A percentile compares a stretch with the other conserved stretches of the same genome.
Conservation (phyloP, 495 filamentous ascomycete genomes). For the Alectoria sarmentosa region DNA sequence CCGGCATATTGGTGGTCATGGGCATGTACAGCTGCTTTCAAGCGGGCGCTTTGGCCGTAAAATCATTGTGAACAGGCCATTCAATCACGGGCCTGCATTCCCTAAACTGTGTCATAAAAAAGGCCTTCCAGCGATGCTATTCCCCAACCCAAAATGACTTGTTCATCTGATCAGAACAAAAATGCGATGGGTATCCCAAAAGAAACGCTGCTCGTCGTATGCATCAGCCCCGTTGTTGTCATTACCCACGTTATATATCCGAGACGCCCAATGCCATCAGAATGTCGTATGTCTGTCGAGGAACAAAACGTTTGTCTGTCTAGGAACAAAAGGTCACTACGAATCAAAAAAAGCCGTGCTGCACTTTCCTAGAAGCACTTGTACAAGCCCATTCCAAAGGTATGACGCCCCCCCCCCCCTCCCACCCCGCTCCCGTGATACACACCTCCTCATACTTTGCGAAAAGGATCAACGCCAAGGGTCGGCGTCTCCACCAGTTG, state of each 20-base stretch:
- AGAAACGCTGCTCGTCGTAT: background rate
- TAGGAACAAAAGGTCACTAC: background rate
- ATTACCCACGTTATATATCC: background rate
- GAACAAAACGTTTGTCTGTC: no score
- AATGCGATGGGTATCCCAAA: background rate
- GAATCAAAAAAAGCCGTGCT: background rate
- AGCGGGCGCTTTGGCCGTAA: background rate
- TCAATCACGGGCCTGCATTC: background rate
- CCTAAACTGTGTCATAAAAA: background rate
- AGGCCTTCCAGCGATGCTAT: background rate
- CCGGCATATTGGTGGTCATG: background rate
- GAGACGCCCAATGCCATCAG: background rate
- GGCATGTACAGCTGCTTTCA: background rate
- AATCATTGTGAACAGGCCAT: background rate
- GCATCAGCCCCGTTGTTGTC: background rate
- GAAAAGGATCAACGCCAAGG: conserved; percentile 78
- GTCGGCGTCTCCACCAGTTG: conserved; percentile 79
- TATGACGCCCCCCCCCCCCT: background rate
- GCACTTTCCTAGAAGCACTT: background rate
- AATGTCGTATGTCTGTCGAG: background rate
- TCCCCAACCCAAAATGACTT: background rate
- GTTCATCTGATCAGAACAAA: background rate
- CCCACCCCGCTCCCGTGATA: background rate
- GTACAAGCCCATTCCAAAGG: no score
- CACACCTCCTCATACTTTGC: conserved; percentile 40